These are phyloP conservation scores for Seiridium unicorne DNA, from an alignment of 2,329 filamentous ascomycete species.

Conservation along the genomic window DNA sequence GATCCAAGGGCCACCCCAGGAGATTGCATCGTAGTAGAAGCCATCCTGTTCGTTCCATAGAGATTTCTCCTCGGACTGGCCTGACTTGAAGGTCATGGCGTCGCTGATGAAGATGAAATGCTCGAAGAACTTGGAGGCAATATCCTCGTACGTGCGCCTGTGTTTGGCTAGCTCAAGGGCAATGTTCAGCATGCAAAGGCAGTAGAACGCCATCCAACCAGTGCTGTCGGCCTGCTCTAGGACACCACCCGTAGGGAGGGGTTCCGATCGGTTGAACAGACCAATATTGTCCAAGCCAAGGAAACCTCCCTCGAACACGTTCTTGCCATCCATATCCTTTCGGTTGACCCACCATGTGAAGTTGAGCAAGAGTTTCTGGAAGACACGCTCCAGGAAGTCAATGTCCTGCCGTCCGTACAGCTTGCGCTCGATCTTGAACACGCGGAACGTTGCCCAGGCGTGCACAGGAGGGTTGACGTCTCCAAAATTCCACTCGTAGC, in stretches of 20 bases:
- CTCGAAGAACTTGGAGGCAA: conserved; percentile 98
- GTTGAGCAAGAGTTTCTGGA: conserved; percentile 93
- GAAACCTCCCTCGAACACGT: conserved; percentile 96
- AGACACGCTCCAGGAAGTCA: conserved; percentile 93
- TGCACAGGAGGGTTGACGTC: conserved; percentile 97
- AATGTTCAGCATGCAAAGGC: conserved; percentile 94
- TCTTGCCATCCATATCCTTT: conserved; percentile 92
- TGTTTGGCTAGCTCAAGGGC: conserved; percentile 93
- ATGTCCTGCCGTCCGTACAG: conserved; percentile 93
- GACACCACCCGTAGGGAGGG: conserved; percentile 86
- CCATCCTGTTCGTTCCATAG: conserved; percentile 96
- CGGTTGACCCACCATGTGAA: conserved; percentile 99
- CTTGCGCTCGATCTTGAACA: conserved; percentile 98
- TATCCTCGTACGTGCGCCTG: conserved; percentile 90
- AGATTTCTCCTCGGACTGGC: conserved; percentile 70
- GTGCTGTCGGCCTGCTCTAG: conserved; percentile 97
- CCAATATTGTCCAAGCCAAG: conserved; percentile 96
- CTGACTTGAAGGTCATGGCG: conserved; percentile 85
- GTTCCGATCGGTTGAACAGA: conserved; percentile 94
- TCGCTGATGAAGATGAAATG: conserved; percentile 98
- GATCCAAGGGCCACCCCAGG: conserved; percentile 89
- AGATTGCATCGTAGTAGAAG: conserved; percentile 98
- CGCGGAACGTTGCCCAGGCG: conserved; percentile 92
- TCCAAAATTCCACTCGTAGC: conserved; percentile 93
- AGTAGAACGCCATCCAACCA: conserved; percentile 99